A percentile compares a stretch with the other conserved stretches of the same genome.
These are phyloP conservation scores for Cicer bijugum DNA, from an alignment of 306 rosid species.

Conservation along the genomic window DNA sequence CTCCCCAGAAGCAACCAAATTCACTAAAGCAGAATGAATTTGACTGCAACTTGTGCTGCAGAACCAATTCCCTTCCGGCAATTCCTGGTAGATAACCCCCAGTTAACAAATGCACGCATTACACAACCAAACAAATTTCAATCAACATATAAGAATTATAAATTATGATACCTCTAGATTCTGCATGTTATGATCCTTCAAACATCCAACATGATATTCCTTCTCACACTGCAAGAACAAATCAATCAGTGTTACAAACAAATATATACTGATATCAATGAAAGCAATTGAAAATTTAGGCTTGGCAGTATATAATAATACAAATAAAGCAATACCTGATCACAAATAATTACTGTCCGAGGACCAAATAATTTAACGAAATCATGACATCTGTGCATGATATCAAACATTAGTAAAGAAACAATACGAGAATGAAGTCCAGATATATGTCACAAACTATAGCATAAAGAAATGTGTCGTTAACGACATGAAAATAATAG, in stretches of 20 bases:
- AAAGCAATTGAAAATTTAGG: slow-evolving; percentile 14
- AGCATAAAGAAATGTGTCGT: neutral
- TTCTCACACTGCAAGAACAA: slow-evolving; percentile 75
- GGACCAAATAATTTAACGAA: slow-evolving; percentile 81
- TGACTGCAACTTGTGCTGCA: slow-evolving; percentile 63
- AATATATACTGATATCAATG: neutral
- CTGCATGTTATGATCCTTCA: slow-evolving; percentile 80
- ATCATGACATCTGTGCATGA: slow-evolving; percentile 64
- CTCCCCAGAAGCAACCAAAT: slow-evolving; percentile 62
- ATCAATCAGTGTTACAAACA: neutral
- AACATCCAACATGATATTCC: slow-evolving; percentile 94
- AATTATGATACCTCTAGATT: slow-evolving; percentile 62
- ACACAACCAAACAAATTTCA: slow-evolving; percentile 2
- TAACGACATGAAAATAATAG: neutral
- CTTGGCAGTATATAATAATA: neutral
- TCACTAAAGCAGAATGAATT: slow-evolving; percentile 62
- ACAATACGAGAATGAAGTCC: neutral
- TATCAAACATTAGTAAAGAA: slow-evolving; percentile 25
- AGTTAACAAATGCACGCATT: slow-evolving; percentile 19
- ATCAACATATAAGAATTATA: neutral
- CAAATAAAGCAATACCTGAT: slow-evolving; percentile 69
- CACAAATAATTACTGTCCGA: slow-evolving; percentile 85
- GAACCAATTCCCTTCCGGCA: slow-evolving; percentile 92
- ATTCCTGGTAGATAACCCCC: slow-evolving; percentile 61
- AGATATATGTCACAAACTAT: neutral